These are phyloP conservation scores for Pelargonium fulgidum DNA, from an alignment of 441 rosid species.

Conservation along the genomic window DNA sequence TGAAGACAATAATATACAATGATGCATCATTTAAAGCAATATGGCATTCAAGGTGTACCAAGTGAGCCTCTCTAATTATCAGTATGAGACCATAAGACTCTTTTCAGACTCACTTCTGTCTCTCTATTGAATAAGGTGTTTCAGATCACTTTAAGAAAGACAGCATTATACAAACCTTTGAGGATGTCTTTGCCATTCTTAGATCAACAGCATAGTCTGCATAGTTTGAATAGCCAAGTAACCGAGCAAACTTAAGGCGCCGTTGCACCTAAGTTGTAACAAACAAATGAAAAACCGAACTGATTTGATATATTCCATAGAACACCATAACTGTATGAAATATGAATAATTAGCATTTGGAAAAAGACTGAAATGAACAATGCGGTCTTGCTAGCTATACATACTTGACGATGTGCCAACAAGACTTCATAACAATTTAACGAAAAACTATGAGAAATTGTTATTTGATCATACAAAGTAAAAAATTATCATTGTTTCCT, in stretches of 20 bases:
- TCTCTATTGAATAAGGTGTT: conserved; percentile 1
- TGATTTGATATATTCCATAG: not conserved
- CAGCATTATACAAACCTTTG: conserved; percentile 47
- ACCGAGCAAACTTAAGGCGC: conserved; percentile 79
- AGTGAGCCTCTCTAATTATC: not conserved
- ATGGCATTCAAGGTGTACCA: not conserved
- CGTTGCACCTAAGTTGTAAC: conserved; percentile 50
- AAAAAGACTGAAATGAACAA: not conserved
- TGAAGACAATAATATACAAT: not conserved
- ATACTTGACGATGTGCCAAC: conserved; percentile 1
- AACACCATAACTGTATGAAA: not conserved
- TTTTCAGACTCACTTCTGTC: not conserved
- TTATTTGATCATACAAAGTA: not conserved
- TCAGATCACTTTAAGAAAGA: conserved; percentile 9
- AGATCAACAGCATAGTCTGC: conserved; percentile 75
- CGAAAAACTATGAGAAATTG: not conserved
- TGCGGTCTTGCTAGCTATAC: not conserved
- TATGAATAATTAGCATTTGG: not conserved
- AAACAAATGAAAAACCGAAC: conserved; percentile 16
- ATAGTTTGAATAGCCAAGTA: conserved; percentile 78
- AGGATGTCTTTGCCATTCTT: conserved; percentile 80
- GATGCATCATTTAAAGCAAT: not conserved
- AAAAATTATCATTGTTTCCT: conserved; percentile 11
- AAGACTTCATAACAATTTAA: conserved; percentile 9
- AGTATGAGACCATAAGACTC: conserved; percentile 3